A percentile compares a stretch with the other conserved stretches of the same genome.
Conservation (phyloP, 2,329 filamentous ascomycete species). For the Pseudogymnoascus sp. region DNA sequence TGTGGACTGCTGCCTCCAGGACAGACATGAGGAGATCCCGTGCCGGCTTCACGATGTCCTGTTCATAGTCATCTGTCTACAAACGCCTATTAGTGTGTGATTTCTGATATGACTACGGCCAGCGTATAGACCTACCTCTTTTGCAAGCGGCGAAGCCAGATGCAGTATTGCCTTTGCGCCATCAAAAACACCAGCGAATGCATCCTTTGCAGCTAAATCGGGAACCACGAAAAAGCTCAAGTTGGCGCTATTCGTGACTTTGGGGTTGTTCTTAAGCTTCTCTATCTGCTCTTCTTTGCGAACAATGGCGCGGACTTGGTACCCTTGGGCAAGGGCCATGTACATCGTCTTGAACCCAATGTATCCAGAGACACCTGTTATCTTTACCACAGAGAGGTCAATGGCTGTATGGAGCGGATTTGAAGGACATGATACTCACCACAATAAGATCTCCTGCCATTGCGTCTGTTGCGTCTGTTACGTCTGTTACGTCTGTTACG, state of each 20-base stretch:
- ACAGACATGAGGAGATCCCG: background rate
- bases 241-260: background rate
- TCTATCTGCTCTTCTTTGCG: background rate
- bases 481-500: too few species aligned
- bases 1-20: background rate
- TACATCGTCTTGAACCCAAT: constrained; percentile 15
- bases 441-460: constrained; percentile 14
- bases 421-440: background rate
- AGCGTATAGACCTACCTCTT: background rate
- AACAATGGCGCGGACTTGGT: constrained; percentile 5
- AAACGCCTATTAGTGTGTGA: background rate
- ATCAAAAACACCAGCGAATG: background rate
- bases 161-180: background rate
- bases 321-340: constrained; percentile 1
- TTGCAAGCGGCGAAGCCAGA: background rate
- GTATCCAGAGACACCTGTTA: constrained; percentile 20
- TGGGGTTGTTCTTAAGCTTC: background rate
- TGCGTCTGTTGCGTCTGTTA: background rate
- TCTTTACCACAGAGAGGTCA: background rate
- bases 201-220: background rate
- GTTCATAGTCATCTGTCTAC: background rate
- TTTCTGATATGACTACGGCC: background rate
- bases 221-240: background rate
- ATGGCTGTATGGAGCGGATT: background rate
- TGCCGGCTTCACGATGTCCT: background rate